Evolutionary conservation across 1,284 basidiomycete genomes (phyloP).

Genomic region (Ustilago xerochloae): DNA sequence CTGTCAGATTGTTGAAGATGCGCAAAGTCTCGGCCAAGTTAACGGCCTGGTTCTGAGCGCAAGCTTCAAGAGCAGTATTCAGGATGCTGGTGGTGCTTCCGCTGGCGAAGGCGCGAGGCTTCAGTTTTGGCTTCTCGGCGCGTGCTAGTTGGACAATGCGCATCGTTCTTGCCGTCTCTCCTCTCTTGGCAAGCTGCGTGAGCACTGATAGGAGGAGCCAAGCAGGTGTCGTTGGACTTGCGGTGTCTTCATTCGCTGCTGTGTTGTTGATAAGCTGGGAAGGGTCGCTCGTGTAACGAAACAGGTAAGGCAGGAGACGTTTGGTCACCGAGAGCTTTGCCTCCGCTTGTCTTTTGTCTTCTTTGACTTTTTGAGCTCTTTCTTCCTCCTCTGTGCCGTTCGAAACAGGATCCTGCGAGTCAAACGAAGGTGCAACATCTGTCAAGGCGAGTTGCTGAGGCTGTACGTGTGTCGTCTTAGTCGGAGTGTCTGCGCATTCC

Average conservation of each 20-base stretch:
- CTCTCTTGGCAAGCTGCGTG: conserved; percentile 23
- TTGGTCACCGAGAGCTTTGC: conserved; percentile 31
- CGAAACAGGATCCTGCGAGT: too few species aligned
- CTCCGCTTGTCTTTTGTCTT: conserved; percentile 14
- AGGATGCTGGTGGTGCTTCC: conserved; percentile 10
- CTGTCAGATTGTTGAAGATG: conserved; percentile 29
- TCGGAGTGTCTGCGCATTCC: not conserved
- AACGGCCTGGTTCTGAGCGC: conserved; percentile 6
- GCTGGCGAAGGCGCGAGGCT: not conserved
- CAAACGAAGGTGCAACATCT: too few species aligned
- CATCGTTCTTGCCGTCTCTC: conserved; percentile 13
- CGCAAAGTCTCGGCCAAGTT: conserved; percentile 19
- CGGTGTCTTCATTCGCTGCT: not conserved
- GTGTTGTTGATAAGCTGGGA: not conserved
- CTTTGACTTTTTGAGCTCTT: not conserved
- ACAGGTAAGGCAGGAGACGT: conserved; percentile 23
- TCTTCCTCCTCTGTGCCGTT: not conserved
- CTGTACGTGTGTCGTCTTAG: not conserved
- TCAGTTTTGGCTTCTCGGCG: conserved; percentile 5
- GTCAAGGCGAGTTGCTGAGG: not conserved
- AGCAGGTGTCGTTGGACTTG: conserved; percentile 6
- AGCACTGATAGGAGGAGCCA: conserved; percentile 43
- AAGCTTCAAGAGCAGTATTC: conserved; percentile 22
- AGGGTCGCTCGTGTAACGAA: conserved; percentile 10
- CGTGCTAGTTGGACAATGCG: conserved; percentile 27